phyloP scores from a whole-genome alignment of 1,284 basidiomycete genomes.

The Apiotrichum gamsii region DNA sequence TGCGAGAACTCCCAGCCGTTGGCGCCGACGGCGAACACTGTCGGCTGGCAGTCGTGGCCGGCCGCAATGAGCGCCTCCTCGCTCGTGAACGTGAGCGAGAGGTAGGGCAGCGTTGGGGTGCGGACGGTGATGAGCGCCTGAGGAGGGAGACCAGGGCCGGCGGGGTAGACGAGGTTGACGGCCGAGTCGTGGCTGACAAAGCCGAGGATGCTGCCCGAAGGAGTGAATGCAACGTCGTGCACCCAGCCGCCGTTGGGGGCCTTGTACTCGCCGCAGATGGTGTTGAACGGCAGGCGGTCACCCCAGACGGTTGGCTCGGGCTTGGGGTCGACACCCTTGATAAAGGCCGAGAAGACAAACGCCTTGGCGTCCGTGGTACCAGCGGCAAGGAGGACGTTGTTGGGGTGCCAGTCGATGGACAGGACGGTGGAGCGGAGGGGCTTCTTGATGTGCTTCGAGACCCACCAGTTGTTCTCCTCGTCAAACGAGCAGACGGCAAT shows the following conservation, averaged over 20 bases:
- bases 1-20: conserved; percentile 68
- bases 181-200: conserved; percentile 92
- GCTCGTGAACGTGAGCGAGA: conserved; percentile 75
- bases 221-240: conserved; percentile 90
- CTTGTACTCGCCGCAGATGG: conserved; percentile 87
- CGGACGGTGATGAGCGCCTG: conserved; percentile 63
- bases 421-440: conserved; percentile 90
- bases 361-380: conserved; percentile 94
- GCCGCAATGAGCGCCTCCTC: conserved; percentile 81
- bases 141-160: conserved; percentile 53
- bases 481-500: conserved; percentile 94
- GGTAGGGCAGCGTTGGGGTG: conserved; percentile 67
- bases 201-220: conserved; percentile 83
- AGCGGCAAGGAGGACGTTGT: conserved; percentile 89
- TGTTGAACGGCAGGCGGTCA: conserved; percentile 94
- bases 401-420: conserved; percentile 94
- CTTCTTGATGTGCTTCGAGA: conserved; percentile 94
- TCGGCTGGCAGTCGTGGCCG: conserved; percentile 95
- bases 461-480: conserved; percentile 99
- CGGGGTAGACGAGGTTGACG: conserved; percentile 80
- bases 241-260: conserved; percentile 94
- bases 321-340: conserved; percentile 97
- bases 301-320: conserved; percentile 92
- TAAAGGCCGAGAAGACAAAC: conserved; percentile 96
- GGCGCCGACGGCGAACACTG: conserved; percentile 69